A percentile compares a stretch with the other conserved stretches of the same genome.
Conservation (phyloP, 305 asterid genomes). For the Euphrasia arctica region DNA sequence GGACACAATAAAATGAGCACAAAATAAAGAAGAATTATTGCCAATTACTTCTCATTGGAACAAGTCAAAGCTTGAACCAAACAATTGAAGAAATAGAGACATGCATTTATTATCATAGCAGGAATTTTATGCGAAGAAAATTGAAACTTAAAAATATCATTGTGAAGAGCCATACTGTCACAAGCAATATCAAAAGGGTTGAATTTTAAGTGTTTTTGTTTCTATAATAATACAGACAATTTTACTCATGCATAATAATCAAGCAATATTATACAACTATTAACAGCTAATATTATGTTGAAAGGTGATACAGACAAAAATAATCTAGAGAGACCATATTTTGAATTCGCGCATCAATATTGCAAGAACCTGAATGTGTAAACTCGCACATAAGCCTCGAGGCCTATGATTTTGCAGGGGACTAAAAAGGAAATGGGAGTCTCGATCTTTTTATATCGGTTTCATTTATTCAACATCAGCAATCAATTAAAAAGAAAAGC, state of each 20-base stretch:
- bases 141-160: not conserved
- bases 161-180: not conserved
- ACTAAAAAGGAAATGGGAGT: not conserved
- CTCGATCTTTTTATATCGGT: not conserved
- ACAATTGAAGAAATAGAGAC: not conserved
- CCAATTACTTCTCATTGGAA: not conserved
- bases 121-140: not conserved
- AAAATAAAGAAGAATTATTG: not conserved
- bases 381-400: slow-evolving; percentile 1
- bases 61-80: not conserved
- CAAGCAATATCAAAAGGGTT: not conserved
- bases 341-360: not conserved
- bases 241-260: no score
- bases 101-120: not conserved
- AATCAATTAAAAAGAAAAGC: slow-evolving; percentile 1
- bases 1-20: not conserved
- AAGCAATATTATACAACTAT: no score
- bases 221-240: no score
- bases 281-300: no score
- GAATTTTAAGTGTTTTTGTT: no score
- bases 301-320: no score
- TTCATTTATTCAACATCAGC: slow-evolving; percentile 18
- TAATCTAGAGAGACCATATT: not conserved
- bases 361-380: slow-evolving; percentile 10
- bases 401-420: not conserved